These are phyloP conservation scores for Calonectria hawksworthii DNA, from an alignment of 2,329 filamentous ascomycete genomes.

Conservation along the genomic window DNA sequence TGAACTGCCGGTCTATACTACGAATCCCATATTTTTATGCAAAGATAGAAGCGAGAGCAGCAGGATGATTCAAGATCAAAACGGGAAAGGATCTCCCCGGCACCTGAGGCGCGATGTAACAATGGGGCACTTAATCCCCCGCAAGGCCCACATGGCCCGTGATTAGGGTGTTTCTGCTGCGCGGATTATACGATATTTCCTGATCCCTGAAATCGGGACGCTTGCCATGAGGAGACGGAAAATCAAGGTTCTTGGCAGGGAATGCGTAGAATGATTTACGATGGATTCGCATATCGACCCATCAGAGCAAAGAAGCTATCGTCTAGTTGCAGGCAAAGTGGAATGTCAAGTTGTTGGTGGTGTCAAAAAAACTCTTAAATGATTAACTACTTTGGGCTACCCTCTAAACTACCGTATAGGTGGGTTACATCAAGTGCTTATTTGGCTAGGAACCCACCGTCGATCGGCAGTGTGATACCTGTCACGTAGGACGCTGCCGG, in stretches of 20 bases:
- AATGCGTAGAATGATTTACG: not conserved
- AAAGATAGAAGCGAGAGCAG: not conserved
- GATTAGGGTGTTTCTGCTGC: not conserved
- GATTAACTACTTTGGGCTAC: not conserved
- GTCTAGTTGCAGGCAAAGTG: not conserved
- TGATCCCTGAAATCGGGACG: not conserved
- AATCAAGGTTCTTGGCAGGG: not conserved
- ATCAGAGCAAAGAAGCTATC: not conserved
- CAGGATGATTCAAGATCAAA: not conserved
- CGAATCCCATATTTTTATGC: not conserved
- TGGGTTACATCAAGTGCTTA: not conserved
- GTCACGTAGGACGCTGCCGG: slow-evolving; percentile 31
- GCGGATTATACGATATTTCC: not conserved
- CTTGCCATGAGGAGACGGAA: not conserved
- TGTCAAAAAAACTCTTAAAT: not conserved
- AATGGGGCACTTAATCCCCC: not conserved
- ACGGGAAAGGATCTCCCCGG: not conserved
- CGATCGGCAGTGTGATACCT: slow-evolving; percentile 29
- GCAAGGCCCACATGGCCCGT: not conserved
- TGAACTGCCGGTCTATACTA: not conserved
- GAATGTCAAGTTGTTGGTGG: too few relatives aligned
- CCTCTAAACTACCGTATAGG: not conserved
- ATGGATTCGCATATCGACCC: not conserved
- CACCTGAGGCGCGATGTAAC: not conserved
- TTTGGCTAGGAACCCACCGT: slow-evolving; percentile 30